These are phyloP conservation scores for Saposhnikovia divaricata DNA, from an alignment of 129 eudicot species.

Conservation along the genomic window DNA sequence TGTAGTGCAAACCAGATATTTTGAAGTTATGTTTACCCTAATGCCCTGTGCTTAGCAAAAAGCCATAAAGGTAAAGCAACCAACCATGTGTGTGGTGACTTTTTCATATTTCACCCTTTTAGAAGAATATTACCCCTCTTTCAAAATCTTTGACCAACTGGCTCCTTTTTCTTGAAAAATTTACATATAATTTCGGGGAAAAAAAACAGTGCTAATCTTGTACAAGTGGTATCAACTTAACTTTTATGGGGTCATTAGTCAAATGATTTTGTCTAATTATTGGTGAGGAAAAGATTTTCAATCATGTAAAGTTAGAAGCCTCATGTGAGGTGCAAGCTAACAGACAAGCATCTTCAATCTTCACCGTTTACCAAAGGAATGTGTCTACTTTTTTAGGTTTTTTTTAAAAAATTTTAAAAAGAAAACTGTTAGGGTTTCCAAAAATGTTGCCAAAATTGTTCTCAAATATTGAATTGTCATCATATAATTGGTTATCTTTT, in stretches of 20 bases:
- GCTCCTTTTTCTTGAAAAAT: neutral
- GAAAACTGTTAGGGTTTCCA: too few relatives aligned
- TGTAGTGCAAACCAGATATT: neutral
- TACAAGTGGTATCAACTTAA: neutral
- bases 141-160: conserved; percentile 9
- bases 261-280: neutral
- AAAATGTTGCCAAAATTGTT: too few relatives aligned
- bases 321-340: conserved; percentile 9
- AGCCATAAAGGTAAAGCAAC: neutral
- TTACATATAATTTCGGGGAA: neutral
- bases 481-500: too few relatives aligned
- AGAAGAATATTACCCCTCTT: neutral
- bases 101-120: neutral
- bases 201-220: neutral
- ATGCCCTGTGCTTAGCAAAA: neutral
- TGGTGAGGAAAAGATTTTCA: neutral
- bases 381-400: neutral
- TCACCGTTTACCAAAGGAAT: conserved; percentile 1
- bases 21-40: neutral
- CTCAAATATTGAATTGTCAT: too few relatives aligned
- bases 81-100: neutral
- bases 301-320: conserved; percentile 12
- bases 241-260: neutral
- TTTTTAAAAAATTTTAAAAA: too few relatives aligned
- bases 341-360: conserved; percentile 20